Conservation (phyloP, 306 rosid species). For the Trifolium pratense region DNA sequence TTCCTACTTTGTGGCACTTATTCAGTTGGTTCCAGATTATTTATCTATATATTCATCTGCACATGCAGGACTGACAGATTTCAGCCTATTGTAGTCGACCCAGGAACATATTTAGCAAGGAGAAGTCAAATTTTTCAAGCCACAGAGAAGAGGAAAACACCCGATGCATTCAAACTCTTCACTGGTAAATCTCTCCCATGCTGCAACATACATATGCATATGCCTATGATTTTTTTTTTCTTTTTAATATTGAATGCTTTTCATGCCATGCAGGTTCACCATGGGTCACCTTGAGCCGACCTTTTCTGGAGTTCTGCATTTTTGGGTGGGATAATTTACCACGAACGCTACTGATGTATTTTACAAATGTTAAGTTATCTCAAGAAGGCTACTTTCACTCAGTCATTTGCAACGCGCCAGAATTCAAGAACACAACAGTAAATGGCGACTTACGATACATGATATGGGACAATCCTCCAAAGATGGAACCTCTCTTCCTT, state of each 20-base stretch:
- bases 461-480: conserved; percentile 93
- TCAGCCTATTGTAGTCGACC: conserved; percentile 88
- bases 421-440: conserved; percentile 80
- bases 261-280: conserved; percentile 82
- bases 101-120: conserved; percentile 79
- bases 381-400: conserved; percentile 96
- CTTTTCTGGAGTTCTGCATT: conserved; percentile 84
- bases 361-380: conserved; percentile 78
- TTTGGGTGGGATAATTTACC: conserved; percentile 98
- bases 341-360: conserved; percentile 82
- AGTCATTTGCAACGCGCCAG: conserved; percentile 84
- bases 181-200: conserved; percentile 66
- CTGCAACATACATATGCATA: conserved; percentile 25
- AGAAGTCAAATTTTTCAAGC: conserved; percentile 95
- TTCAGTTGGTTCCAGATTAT: conserved; percentile 34
- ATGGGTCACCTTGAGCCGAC: conserved; percentile 82
- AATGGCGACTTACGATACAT: conserved; percentile 81
- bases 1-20: conserved; percentile 25
- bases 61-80: conserved; percentile 70
- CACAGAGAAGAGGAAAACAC: conserved; percentile 78
- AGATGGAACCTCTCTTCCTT: conserved; percentile 88
- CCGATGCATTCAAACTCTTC: conserved; percentile 85
- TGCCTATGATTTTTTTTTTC: background rate
- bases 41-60: conserved; percentile 32
- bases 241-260: conserved; percentile 36